Percentiles rank a stretch among this genome's conserved stretches.
These are phyloP conservation scores for Skeletonema marinoi DNA, from an alignment of 108 stramenopile species.

Conservation along the genomic window DNA sequence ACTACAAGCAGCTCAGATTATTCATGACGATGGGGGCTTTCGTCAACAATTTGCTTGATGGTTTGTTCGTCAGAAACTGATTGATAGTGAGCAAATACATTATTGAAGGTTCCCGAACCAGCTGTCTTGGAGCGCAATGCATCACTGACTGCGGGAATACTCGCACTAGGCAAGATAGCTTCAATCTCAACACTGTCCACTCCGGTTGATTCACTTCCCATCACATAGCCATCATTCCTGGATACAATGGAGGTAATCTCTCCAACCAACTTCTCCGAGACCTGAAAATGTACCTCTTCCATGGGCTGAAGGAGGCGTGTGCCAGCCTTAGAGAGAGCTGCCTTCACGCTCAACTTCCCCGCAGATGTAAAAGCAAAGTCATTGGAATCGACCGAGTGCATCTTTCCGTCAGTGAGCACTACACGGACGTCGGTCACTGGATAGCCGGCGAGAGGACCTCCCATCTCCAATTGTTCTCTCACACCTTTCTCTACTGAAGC, in stretches of 20 bases:
- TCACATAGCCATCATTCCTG: slow-evolving; percentile 30
- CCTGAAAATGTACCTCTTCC: slow-evolving; percentile 33
- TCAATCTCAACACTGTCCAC: slow-evolving; percentile 23
- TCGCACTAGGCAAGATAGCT: slow-evolving; percentile 25
- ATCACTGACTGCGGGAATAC: slow-evolving; percentile 31
- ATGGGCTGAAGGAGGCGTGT: slow-evolving; percentile 40
- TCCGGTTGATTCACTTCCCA: slow-evolving; percentile 3
- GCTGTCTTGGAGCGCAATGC: slow-evolving; percentile 23
- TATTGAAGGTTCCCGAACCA: slow-evolving; percentile 14
- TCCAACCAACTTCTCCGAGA: slow-evolving; percentile 24
- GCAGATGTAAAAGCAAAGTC: slow-evolving; percentile 44
- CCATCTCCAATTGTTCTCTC: slow-evolving; percentile 32
- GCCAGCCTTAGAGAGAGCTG: slow-evolving; percentile 20
- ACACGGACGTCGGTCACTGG: slow-evolving; percentile 44
- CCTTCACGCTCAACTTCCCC: slow-evolving; percentile 32
- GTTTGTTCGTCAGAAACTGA: slow-evolving; percentile 20
- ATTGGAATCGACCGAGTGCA: slow-evolving; percentile 44
- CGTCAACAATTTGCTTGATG: slow-evolving; percentile 10
- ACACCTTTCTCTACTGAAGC: slow-evolving; percentile 45
- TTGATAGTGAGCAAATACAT: slow-evolving; percentile 38
- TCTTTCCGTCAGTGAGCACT: slow-evolving; percentile 38
- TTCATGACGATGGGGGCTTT: slow-evolving; percentile 20
- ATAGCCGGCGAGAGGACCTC: slow-evolving; percentile 40
- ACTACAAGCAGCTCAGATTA: not conserved
- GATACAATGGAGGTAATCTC: slow-evolving; percentile 28